Evolutionary conservation across 2,329 filamentous ascomycete genomes (phyloP).

Genomic region (Bimuria novae-zelandiae): DNA sequence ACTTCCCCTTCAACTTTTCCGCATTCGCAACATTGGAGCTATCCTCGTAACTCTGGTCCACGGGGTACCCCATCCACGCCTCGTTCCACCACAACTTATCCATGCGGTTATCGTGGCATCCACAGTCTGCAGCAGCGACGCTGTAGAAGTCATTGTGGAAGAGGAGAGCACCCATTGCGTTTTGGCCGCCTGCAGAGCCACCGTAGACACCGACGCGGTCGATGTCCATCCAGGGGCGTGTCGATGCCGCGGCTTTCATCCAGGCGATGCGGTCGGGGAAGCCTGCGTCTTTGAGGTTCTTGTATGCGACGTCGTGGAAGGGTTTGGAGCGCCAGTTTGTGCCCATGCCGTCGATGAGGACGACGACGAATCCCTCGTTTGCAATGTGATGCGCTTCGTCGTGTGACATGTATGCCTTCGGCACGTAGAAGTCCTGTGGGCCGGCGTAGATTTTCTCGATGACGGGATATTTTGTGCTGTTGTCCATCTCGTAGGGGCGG

Average conservation of each 20-base stretch:
- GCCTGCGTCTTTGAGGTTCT: slow-evolving; percentile 36
- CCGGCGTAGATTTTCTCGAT: slow-evolving; percentile 35
- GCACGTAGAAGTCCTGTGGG: slow-evolving; percentile 30
- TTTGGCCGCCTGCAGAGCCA: slow-evolving; percentile 32
- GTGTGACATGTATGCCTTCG: slow-evolving; percentile 22
- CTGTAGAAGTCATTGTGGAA: slow-evolving; percentile 37
- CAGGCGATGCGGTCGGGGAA: slow-evolving; percentile 35
- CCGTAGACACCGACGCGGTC: slow-evolving; percentile 26
- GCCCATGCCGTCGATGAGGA: slow-evolving; percentile 36
- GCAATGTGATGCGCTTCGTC: slow-evolving; percentile 21
- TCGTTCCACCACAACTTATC: slow-evolving; percentile 38
- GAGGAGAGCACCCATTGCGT: slow-evolving; percentile 31
- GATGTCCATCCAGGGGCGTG: slow-evolving; percentile 32
- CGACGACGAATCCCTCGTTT: slow-evolving; percentile 31
- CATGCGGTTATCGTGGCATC: slow-evolving; percentile 38
- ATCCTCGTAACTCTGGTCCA: slow-evolving; percentile 30
- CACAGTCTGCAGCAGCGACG: slow-evolving; percentile 29
- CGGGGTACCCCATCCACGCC: slow-evolving; percentile 34
- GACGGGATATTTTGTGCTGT: slow-evolving; percentile 31
- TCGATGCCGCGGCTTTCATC: slow-evolving; percentile 31
- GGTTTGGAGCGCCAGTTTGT: slow-evolving; percentile 36
- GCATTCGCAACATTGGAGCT: slow-evolving; percentile 33
- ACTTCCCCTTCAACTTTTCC: slow-evolving; percentile 19
- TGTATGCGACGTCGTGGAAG: slow-evolving; percentile 33
- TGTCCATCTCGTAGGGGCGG: slow-evolving; percentile 27